A percentile compares a stretch with the other conserved stretches of the same genome.
phyloP scores from a whole-genome alignment of 768 basidiomycete genomes.

The Fibroporia radiculosa region DNA sequence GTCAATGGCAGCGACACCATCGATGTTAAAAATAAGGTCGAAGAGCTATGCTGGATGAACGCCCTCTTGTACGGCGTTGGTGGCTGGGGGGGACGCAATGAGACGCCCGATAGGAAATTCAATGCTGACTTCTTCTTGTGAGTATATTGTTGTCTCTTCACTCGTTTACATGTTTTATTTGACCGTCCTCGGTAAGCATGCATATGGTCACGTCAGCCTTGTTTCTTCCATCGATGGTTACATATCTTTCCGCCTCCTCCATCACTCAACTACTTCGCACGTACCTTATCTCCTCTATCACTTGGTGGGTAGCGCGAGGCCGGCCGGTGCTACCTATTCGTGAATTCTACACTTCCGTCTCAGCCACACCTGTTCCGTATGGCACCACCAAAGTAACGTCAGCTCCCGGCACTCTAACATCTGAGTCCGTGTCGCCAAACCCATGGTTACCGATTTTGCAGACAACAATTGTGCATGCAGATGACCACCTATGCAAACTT shows the following conservation, averaged over 20 bases:
- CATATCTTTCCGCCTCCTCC: slow-evolving; percentile 29
- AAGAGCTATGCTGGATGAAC: slow-evolving; percentile 53
- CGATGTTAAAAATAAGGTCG: slow-evolving; percentile 45
- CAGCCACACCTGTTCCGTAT: slow-evolving; percentile 18
- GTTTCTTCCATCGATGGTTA: slow-evolving; percentile 48
- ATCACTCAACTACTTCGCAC: slow-evolving; percentile 48
- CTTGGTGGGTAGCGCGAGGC: slow-evolving; percentile 40
- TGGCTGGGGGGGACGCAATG: slow-evolving; percentile 40
- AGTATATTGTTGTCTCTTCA: too few species aligned
- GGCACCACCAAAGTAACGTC: slow-evolving; percentile 18
- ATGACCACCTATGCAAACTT: slow-evolving; percentile 45
- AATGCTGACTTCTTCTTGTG: slow-evolving; percentile 53
- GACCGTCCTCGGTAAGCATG: slow-evolving; percentile 36
- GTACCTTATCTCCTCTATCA: slow-evolving; percentile 48
- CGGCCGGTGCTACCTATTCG: slow-evolving; percentile 39
- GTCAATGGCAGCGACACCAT: slow-evolving; percentile 11
- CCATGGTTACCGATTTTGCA: slow-evolving; percentile 51
- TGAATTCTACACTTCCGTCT: slow-evolving; percentile 33
- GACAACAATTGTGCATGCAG: slow-evolving; percentile 42
- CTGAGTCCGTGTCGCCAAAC: slow-evolving; percentile 36
- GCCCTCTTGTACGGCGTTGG: slow-evolving; percentile 44
- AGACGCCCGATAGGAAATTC: slow-evolving; percentile 24
- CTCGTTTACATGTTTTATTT: too few species aligned
- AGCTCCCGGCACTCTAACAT: slow-evolving; percentile 19
- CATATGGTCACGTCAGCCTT: slow-evolving; percentile 58